Percentiles rank a stretch among this genome's conserved stretches.
phyloP scores from a whole-genome alignment of 2,329 filamentous ascomycete genomes.

The Diaporthe aspalathi region DNA sequence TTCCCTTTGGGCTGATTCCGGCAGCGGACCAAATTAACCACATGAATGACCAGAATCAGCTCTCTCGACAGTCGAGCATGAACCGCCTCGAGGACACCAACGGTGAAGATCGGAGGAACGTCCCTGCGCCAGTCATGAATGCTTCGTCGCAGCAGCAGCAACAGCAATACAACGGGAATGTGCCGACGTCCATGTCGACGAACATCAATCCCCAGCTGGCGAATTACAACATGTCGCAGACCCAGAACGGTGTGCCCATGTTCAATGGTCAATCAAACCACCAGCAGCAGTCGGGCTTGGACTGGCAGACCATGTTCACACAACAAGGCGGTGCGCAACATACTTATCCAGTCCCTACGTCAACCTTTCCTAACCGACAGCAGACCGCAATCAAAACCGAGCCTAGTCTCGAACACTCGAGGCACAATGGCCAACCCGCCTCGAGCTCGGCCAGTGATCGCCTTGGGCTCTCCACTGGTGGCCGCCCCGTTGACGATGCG shows the following conservation, averaged over 20 bases:
- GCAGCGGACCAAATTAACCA: conserved; percentile 67
- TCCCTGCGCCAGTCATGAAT: conserved; percentile 64
- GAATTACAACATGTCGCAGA: conserved; percentile 72
- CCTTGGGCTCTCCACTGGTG: conserved; percentile 61
- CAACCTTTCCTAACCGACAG: conserved; percentile 74
- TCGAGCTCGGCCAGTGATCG: conserved; percentile 56
- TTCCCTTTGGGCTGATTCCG: conserved; percentile 58
- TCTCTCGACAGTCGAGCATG: conserved; percentile 71
- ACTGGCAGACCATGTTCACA: conserved; percentile 80
- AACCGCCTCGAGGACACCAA: conserved; percentile 67
- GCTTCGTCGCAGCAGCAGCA: conserved; percentile 61
- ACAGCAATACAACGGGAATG: conserved; percentile 68
- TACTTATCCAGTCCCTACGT: conserved; percentile 61
- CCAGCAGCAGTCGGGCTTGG: conserved; percentile 72
- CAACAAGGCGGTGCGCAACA: conserved; percentile 75
- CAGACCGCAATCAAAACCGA: conserved; percentile 78
- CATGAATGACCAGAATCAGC: conserved; percentile 71
- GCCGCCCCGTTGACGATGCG: conserved; percentile 59
- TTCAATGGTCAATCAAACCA: conserved; percentile 67
- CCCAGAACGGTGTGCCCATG: conserved; percentile 73
- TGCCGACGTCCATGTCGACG: conserved; percentile 70
- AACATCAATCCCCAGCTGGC: conserved; percentile 72
- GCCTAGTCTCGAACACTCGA: conserved; percentile 66
- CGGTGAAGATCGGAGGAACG: conserved; percentile 68
- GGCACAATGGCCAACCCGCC: conserved; percentile 58